Evolutionary conservation across 1,284 basidiomycete species (phyloP), one percentile per base, ranked within the genome.

Genomic region (Cryptococcus sp.): DNA sequence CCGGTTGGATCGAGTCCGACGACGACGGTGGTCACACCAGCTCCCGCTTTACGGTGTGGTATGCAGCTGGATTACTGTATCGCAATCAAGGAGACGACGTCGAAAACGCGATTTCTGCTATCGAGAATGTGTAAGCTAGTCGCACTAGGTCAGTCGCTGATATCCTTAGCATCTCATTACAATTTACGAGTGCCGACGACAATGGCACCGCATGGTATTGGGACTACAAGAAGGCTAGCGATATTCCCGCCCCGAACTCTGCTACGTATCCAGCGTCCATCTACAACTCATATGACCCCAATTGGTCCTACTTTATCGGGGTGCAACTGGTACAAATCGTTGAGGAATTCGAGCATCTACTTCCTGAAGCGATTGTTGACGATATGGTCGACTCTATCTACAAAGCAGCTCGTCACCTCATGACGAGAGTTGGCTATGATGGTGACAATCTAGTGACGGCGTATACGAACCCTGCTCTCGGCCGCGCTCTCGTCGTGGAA

Each of bases 391-490:
- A 46, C 16, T 60, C 61, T 25, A 53, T 48, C 3, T 63, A 63
- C 49, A 44, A 48, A 7, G 61, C 61, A 5, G 58, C 61, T 23
- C 58, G 61, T 10, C 17, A 54, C 29, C 55, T 63, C 38, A 63
- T 63, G 61, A 55, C 58, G 16, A 54, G 61, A 10, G 59, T 60
- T 5, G 61, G 61, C 0, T 61, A 63, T 38, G 59, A 63, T 29
- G 61, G 61, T n/a, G 61, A 63, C 50, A 63, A 63, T 38, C 50
- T 63, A 11, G 61, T 63, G 41, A 63, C 61, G 15, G 61, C 61
- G 7, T 63, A 63, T 41, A 46, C 61, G 11, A 62, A 62, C 38
- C 61, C 61, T 7, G 57, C 61, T 11, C 26, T 59, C 20, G 61
- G 57, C 11, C 44, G 61, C 23, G 61, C 61, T 6, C 40, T 62